Evolutionary conservation across 306 rosid species (phyloP).

Genomic region (Alnus rubra): DNA sequence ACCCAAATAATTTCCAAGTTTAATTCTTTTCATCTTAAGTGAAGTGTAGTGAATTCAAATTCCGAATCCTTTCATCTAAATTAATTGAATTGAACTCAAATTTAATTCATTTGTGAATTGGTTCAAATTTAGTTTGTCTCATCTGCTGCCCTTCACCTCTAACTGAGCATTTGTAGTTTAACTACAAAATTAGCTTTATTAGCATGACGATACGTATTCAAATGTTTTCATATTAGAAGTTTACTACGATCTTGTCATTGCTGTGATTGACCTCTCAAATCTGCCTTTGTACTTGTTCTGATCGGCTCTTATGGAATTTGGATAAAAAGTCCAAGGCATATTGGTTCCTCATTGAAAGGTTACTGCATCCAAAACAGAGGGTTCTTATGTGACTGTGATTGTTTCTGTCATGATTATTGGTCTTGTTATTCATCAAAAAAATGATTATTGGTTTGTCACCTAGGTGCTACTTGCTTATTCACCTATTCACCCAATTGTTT

Average conservation of each 20-base stretch:
- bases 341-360: not conserved
- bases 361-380: conserved; percentile 6
- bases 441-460: conserved; percentile 20
- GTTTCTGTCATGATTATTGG: conserved; percentile 7
- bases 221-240: not conserved
- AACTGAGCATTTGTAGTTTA: not conserved
- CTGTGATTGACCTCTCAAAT: not conserved
- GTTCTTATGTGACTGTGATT: conserved; percentile 1
- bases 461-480: conserved; percentile 14
- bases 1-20: no score
- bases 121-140: not conserved
- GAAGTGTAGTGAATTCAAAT: no score
- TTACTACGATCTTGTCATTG: not conserved
- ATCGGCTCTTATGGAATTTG: not conserved
- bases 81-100: no score
- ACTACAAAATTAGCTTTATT: not conserved
- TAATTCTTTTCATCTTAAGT: not conserved
- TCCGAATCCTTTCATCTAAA: no score
- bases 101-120: not conserved
- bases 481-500: conserved; percentile 23
- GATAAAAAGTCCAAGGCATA: not conserved
- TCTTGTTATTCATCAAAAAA: not conserved
- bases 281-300: not conserved
- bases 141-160: not conserved
- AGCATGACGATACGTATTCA: not conserved